Base-by-base conservation (phyloP, 2,329 filamentous ascomycete species). In the Monosporascus sp. region DNA sequence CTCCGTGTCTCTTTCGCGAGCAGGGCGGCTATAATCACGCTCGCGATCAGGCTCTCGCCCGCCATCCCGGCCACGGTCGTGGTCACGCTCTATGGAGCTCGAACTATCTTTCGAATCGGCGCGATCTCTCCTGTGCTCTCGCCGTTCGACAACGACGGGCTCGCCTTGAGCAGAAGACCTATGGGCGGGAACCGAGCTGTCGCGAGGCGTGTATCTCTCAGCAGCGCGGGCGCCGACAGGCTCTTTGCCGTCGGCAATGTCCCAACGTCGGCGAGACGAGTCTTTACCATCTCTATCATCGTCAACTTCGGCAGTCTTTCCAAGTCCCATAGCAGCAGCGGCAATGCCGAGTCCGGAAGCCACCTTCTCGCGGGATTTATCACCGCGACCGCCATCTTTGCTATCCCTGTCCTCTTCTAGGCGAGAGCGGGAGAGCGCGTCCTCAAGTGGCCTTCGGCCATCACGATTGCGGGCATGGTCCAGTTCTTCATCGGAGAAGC, bases 291-390 rank as follows among this genome's bases (percentile, higher is more conserved):
- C 55, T 9, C 70, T 68, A 27, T 72, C 72, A 53, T 69, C 71
- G 5, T 72, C 66, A 17, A 70, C 69, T n/a, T 74, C 72, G 18
- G 66, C 52, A 7, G 65, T 61, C 4, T 70, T 64, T 1, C 63
- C 64, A 11, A 79, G 68, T 36, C 75, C 77, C 18, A 80, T 70
- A 3, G 78, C 73, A 3, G 75, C 74, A 6, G 77, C 77, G 31
- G 74, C 76, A 18, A 76, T 71, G 34, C 77, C 73, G 4, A 81
- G 65, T 1, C 78, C 78, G 6, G 73, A 67, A 8, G 70, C 68
- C 24, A 79, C 66, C 56, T 77, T 80, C 47, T 81, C 78, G 38
- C 75, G 73, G 36, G 75, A 62, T 49, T 68, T 69, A 9, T 63
- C 64, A 3, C 70, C 70, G n/a, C 72, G 69, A 9, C 70, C 67